Percentiles rank a stretch among this genome's conserved stretches.
Evolutionary conservation across 768 basidiomycete genomes (phyloP).

Genomic region (Amanita polypyramis): DNA sequence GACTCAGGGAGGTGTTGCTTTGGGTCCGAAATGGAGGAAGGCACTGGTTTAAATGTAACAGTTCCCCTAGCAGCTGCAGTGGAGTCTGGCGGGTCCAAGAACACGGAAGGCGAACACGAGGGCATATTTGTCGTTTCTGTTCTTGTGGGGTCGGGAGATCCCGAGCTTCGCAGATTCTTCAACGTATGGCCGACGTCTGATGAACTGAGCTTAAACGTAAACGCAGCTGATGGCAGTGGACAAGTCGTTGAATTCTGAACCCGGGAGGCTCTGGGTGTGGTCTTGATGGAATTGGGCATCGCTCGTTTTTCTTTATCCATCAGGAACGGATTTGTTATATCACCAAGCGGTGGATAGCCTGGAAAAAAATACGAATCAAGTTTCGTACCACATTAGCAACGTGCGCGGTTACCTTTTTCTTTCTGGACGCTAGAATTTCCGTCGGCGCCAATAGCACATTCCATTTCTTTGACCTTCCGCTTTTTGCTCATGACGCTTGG

Average conservation of each 20-base stretch:
- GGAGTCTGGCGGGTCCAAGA: slow-evolving; percentile 7
- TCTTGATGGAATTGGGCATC: slow-evolving; percentile 10
- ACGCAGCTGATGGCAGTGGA: background rate
- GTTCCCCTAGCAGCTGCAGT: background rate
- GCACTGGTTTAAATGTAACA: slow-evolving; percentile 15
- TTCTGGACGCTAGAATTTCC: background rate
- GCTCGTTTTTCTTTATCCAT: slow-evolving; percentile 18
- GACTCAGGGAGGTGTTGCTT: slow-evolving; percentile 15
- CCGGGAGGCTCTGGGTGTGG: slow-evolving; percentile 3
- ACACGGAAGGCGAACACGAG: slow-evolving; percentile 16
- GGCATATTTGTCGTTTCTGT: slow-evolving; percentile 11
- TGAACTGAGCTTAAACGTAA: slow-evolving; percentile 3
- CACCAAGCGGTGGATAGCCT: slow-evolving; percentile 13
- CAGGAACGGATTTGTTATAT: slow-evolving; percentile 12
- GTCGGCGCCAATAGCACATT: slow-evolving; percentile 8
- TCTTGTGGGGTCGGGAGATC: background rate
- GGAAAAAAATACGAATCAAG: background rate
- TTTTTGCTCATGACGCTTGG: slow-evolving; percentile 15
- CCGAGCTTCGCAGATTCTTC: slow-evolving; percentile 1
- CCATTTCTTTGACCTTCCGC: slow-evolving; percentile 15
- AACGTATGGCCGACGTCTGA: slow-evolving; percentile 4
- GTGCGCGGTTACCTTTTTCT: background rate
- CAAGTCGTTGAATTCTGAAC: background rate
- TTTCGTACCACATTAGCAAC: background rate
- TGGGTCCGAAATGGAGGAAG: slow-evolving; percentile 6